phyloP scores from a whole-genome alignment of 352 stramenopile genomes.

The Achlya hypogyna region DNA sequence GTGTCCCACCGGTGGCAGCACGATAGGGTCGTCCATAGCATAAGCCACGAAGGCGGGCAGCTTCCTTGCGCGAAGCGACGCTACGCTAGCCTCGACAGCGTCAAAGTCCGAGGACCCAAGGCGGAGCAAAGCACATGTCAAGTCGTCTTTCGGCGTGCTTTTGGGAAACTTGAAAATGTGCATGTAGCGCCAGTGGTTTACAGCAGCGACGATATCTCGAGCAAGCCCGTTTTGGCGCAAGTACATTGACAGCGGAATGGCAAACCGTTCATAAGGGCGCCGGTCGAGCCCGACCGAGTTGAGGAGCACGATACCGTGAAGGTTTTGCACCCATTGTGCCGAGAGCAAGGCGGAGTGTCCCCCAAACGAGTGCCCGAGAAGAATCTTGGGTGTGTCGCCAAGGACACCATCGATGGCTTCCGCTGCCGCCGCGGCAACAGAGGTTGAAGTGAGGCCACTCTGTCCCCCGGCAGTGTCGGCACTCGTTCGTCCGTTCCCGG shows the following conservation, averaged over 20 bases:
- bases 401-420: conserved; percentile 1
- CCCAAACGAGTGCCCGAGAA: conserved; percentile 6
- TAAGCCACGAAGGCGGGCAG: not conserved
- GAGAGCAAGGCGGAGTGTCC: not conserved
- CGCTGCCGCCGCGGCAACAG: not conserved
- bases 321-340: not conserved
- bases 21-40: not conserved
- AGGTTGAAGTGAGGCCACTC: not conserved
- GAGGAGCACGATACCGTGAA: not conserved
- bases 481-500: not conserved
- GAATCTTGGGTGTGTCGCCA: not conserved
- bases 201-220: not conserved
- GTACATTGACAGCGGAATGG: not conserved
- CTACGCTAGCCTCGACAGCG: not conserved
- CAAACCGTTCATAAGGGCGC: not conserved
- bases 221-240: not conserved
- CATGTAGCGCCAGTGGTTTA: not conserved
- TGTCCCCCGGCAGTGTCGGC: not conserved
- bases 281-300: conserved; percentile 1
- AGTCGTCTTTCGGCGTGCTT: not conserved
- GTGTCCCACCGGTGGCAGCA: not conserved
- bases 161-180: not conserved
- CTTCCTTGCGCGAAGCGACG: not conserved
- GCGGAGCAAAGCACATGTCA: not conserved
- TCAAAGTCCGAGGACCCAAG: not conserved